phyloP scores from a whole-genome alignment of 805 yeast species.

The Soucietia sequanensis region DNA sequence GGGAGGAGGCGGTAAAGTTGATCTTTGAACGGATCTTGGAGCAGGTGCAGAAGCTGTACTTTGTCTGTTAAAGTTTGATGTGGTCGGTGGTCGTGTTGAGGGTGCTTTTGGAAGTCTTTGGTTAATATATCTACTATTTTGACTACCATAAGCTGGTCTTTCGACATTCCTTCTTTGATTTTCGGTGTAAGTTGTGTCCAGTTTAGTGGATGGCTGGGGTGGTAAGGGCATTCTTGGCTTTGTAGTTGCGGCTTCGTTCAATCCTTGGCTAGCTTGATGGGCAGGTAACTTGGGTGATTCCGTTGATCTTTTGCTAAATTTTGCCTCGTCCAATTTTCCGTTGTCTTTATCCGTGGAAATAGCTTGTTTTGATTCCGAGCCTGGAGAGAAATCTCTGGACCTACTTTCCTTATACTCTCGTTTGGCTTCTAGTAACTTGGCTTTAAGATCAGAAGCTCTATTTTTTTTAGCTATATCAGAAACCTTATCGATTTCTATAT shows the following conservation, averaged over 20 bases:
- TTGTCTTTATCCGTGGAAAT: background rate
- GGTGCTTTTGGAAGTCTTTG: constrained; percentile 1
- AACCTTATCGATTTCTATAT: background rate
- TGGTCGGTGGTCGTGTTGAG: background rate
- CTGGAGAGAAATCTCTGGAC: constrained; percentile 3
- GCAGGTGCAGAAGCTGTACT: constrained; percentile 1
- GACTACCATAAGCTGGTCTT: constrained; percentile 1
- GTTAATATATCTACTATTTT: constrained; percentile 2
- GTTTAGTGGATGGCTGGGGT: constrained; percentile 8
- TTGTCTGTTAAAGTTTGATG: background rate
- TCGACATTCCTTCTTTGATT: constrained; percentile 5
- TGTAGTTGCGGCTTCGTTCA: background rate
- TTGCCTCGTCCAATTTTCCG: background rate
- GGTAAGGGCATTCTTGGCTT: constrained; percentile 10
- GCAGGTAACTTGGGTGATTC: too few relatives aligned
- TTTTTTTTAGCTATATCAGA: background rate
- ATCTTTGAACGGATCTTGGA: constrained; percentile 1
- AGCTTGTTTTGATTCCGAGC: constrained; percentile 1
- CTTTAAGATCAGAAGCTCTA: constrained; percentile 15
- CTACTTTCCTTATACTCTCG: constrained; percentile 13
- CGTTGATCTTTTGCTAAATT: too few relatives aligned
- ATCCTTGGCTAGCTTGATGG: background rate
- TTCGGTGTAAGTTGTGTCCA: constrained; percentile 2
- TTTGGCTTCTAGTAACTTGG: constrained; percentile 21
- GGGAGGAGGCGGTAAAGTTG: constrained; percentile 25